Base-by-base conservation (phyloP, 495 filamentous ascomycete genomes). In the Hypoxylon trugodes region DNA sequence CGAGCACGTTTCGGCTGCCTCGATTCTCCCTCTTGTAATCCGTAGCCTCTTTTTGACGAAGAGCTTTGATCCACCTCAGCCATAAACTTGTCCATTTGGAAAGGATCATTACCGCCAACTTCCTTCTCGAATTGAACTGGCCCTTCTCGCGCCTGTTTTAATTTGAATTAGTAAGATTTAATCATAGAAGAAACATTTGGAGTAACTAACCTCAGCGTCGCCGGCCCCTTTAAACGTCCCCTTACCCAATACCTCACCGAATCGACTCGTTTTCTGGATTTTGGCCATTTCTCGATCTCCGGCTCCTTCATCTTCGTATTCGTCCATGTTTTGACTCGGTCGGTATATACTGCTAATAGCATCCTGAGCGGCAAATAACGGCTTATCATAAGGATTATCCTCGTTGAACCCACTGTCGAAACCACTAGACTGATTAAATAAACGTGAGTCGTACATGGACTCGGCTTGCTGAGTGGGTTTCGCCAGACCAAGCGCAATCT, bases 81-180 rank as follows among this genome's bases (percentile, higher is more conserved):
- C 70, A 99, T 89, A 81, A 98, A 96, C 68, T 89, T 90, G 66
- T 96, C 92, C 57, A 98, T 92, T 25, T 93, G 89, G 66, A 98
- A 98, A 5, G 92, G 91, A 78, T 97, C 93, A 8, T 58, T 56
- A 13, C 82, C 83, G 2, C 80, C 83, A 4, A 76, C 79, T 62
- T 97, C 95, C 77, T 95, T 96, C 78, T 98, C 95, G 72, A 99
- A 99, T 71, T 96, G 91, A n/a, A 99, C 95, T 1, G 96, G 95
- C 16, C 95, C 95, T 37, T 92, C 89, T 58, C 91, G 83, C 40
- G 79, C 87, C 88, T 91, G 55, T 32, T 59, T 50, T 1, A 4
- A 38, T 30, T 9, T 15, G 19, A n/a, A 62, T 74, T 73, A 72
- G 73, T 41, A 49, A 50, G 37, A 76, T 71, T 69, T 41, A 61